Percentiles rank a stretch among this genome's conserved stretches.
Conservation (phyloP, 1,284 basidiomycete species). For the Boletus mariae region DNA sequence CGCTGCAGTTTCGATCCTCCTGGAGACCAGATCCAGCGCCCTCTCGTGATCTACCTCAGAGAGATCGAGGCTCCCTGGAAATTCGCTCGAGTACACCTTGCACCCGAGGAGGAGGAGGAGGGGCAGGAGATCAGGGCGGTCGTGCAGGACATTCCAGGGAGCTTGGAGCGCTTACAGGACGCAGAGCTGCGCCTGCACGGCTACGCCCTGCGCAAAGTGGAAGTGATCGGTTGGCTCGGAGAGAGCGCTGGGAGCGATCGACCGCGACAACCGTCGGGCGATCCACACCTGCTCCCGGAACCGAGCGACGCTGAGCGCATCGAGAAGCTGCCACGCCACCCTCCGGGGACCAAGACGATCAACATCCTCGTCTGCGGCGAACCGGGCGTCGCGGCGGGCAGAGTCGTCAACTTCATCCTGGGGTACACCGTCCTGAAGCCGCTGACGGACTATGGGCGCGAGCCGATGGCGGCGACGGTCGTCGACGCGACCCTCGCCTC, state of each 20-base stretch:
- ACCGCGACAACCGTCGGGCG: not conserved
- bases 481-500: conserved; percentile 21
- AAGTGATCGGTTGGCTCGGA: conserved; percentile 5
- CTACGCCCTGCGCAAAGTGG: conserved; percentile 12
- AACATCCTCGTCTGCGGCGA: conserved; percentile 31
- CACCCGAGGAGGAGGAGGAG: not conserved
- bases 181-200: conserved; percentile 13
- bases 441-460: conserved; percentile 25
- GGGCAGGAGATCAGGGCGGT: not conserved
- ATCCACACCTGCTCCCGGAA: conserved; percentile 7
- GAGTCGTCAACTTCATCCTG: conserved; percentile 23
- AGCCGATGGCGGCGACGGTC: conserved; percentile 20
- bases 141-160: conserved; percentile 13
- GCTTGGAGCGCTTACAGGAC: conserved; percentile 20
- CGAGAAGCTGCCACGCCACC: conserved; percentile 18
- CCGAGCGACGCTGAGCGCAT: conserved; percentile 19
- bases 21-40: conserved; percentile 12
- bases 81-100: conserved; percentile 18
- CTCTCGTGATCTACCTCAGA: conserved; percentile 25
- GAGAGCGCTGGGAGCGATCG: conserved; percentile 3
- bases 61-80: conserved; percentile 6
- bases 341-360: conserved; percentile 21
- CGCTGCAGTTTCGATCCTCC: conserved; percentile 25
- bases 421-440: conserved; percentile 21
- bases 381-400: conserved; percentile 21